Evolutionary conservation across 768 basidiomycete species (phyloP).

Genomic region (Gymnopilus dilepis): DNA sequence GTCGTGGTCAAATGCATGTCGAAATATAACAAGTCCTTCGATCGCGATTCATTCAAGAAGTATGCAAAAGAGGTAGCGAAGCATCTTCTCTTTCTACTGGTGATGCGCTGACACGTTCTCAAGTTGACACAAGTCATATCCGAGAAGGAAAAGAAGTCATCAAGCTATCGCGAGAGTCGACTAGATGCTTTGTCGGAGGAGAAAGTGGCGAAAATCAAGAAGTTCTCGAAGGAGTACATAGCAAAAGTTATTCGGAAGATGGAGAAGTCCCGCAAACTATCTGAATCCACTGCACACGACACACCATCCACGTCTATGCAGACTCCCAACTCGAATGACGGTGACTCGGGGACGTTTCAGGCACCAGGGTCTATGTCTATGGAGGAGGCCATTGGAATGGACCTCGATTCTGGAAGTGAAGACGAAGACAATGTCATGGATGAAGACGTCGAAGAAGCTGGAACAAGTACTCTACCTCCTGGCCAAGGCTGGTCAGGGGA

Average conservation of each 20-base stretch:
- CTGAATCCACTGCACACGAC: constrained; percentile 24
- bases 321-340: constrained; percentile 48
- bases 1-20: constrained; percentile 94
- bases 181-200: constrained; percentile 85
- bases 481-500: neutral
- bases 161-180: constrained; percentile 73
- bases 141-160: constrained; percentile 95
- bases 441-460: neutral
- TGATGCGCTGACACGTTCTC: constrained; percentile 10
- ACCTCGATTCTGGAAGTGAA: constrained; percentile 32
- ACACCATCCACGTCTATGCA: constrained; percentile 46
- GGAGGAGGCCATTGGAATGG: constrained; percentile 43
- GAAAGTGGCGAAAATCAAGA: constrained; percentile 87
- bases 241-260: constrained; percentile 75
- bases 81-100: neutral
- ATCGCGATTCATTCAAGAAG: constrained; percentile 87
- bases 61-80: constrained; percentile 86
- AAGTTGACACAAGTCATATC: constrained; percentile 86
- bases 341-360: constrained; percentile 21
- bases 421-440: constrained; percentile 30
- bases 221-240: constrained; percentile 91
- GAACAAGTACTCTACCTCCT: neutral
- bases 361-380: constrained; percentile 33
- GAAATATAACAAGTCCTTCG: constrained; percentile 79
- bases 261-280: constrained; percentile 52